These are phyloP conservation scores for Mycena metata DNA, from an alignment of 768 basidiomycete genomes.

Conservation along the genomic window DNA sequence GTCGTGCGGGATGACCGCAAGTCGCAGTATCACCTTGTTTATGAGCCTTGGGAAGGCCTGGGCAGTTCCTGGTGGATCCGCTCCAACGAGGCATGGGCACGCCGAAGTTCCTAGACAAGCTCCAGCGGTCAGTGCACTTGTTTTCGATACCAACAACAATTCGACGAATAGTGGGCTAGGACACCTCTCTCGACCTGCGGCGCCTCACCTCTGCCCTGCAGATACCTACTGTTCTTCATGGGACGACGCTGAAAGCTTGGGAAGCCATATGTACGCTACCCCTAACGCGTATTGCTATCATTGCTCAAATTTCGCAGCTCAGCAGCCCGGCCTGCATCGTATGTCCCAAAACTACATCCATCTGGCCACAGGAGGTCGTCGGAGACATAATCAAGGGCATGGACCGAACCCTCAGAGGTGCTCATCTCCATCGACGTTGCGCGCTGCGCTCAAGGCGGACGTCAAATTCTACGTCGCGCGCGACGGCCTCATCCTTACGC, in stretches of 20 bases:
- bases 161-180: slow-evolving; percentile 22
- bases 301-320: slow-evolving; percentile 50
- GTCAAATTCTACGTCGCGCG: slow-evolving; percentile 69
- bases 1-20: slow-evolving; percentile 68
- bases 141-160: too few species aligned
- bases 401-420: slow-evolving; percentile 69
- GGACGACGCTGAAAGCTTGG: slow-evolving; percentile 71
- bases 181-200: slow-evolving; percentile 62
- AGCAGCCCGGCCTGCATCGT: slow-evolving; percentile 64
- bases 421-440: slow-evolving; percentile 76
- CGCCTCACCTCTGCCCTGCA: slow-evolving; percentile 62
- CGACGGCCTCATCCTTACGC: slow-evolving; percentile 80
- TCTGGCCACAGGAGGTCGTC: slow-evolving; percentile 69
- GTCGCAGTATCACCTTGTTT: slow-evolving; percentile 58
- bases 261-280: slow-evolving; percentile 60
- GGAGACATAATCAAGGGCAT: slow-evolving; percentile 67
- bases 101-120: not conserved
- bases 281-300: not conserved
- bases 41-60: slow-evolving; percentile 53
- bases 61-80: slow-evolving; percentile 70
- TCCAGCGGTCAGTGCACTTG: too few species aligned
- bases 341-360: slow-evolving; percentile 85
- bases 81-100: slow-evolving; percentile 55
- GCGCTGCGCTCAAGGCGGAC: slow-evolving; percentile 64
- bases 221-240: slow-evolving; percentile 70